Base-by-base conservation (phyloP, 2,329 filamentous ascomycete genomes). In the Drechslerella coelobrocha region DNA sequence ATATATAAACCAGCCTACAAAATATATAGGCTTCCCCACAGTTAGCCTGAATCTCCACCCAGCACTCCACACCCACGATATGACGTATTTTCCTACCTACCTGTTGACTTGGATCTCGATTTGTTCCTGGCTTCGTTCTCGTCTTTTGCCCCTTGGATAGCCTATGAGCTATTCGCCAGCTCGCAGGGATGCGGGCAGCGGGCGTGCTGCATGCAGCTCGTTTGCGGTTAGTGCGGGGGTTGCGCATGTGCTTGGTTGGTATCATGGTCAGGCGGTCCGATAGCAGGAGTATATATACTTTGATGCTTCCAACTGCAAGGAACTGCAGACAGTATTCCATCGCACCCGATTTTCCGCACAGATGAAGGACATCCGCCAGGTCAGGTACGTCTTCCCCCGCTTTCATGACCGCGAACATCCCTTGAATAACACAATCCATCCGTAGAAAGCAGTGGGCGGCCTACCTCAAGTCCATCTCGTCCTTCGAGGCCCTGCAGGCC, bases 311-410 rank as follows among this genome's bases (percentile, higher is more conserved):
- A 10, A 2, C n/a, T 23, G 12, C 14, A 37, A 7, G 8, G 7
- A 8, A 45, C 47, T 23, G 24, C 23, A 19, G 17, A 3, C 14
- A 37, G 31, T 37, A 37, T n/a, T n/a, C n/a, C n/a, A n/a, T n/a
- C n/a, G n/a, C n/a, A n/a, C n/a, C n/a, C n/a, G n/a, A n/a, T n/a
- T n/a, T n/a, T n/a, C n/a, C n/a, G n/a, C n/a, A n/a, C 45, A 61
- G 56, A 71, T 71, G 66, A 71, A 71, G 66, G 59, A 71, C 48
- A 62, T 71, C 59, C 53, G 43, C 37, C 66, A 60, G 45, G 59
- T 59, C 59, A 71, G 54, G 66, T 71, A 63, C 23, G 59, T 7
- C 10, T 24, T 6, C 26, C 34, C 14, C 19, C 1, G 10, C 26
- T 21, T 34, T 17, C 7, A 7, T 34, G 10, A 7, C 19, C 19